These are phyloP conservation scores for Meripilus lineatus DNA, from an alignment of 1,284 basidiomycete genomes.

Conservation along the genomic window DNA sequence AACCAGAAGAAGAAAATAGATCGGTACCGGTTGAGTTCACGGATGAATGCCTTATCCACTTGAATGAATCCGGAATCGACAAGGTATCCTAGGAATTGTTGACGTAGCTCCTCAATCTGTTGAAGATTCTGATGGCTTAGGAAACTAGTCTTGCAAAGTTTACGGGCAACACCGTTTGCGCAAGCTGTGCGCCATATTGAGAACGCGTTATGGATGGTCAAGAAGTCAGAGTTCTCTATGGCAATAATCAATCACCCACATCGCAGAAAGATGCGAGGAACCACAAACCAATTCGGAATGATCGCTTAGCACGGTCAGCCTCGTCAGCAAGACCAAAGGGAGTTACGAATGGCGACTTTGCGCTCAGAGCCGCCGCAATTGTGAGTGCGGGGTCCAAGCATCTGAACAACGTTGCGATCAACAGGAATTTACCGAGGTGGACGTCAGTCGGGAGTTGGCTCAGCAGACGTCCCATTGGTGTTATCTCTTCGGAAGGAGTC, in stretches of 20 bases:
- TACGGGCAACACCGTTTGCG: constrained; percentile 55
- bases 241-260: no score
- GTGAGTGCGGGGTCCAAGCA: constrained; percentile 96
- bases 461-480: constrained; percentile 88
- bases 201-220: constrained; percentile 92
- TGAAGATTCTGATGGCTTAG: constrained; percentile 74
- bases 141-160: constrained; percentile 83
- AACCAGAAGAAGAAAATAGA: not conserved
- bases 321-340: constrained; percentile 88
- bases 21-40: constrained; percentile 67
- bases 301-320: constrained; percentile 80
- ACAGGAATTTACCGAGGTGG: constrained; percentile 92
- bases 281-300: constrained; percentile 71
- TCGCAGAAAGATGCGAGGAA: no score
- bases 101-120: constrained; percentile 92
- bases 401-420: constrained; percentile 82
- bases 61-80: constrained; percentile 86
- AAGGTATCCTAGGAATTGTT: constrained; percentile 88
- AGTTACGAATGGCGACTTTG: constrained; percentile 89
- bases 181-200: constrained; percentile 83
- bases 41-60: constrained; percentile 61
- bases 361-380: constrained; percentile 90
- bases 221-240: constrained; percentile 91
- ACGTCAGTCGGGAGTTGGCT: constrained; percentile 96
- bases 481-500: constrained; percentile 87